Base-by-base conservation (phyloP, 306 rosid species). In the Hippophae rhamnoides region DNA sequence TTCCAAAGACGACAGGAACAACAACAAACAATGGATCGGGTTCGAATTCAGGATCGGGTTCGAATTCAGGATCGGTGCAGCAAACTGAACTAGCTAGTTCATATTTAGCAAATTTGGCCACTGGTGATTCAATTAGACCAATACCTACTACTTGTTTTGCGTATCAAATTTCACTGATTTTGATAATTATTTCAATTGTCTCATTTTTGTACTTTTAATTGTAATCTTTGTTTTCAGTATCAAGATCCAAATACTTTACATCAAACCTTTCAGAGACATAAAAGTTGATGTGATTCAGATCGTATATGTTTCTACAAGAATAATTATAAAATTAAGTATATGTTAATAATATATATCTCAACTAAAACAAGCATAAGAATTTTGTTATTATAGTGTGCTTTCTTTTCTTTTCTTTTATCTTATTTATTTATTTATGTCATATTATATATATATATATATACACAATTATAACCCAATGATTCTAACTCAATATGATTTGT, bases 91-190 rank as follows among this genome's bases (percentile, higher is more conserved):
- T 80, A 13, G 81, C 84, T 26, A 48, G 74, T 60, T 65, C 89
- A 50, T 80, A 86, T 81, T 68, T 84, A 2, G 95, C 95, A 1
- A 60, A 82, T 53, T 65, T 87, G 87, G 95, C 95, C 13, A 75
- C 82, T 0, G 93, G 79, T 27, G 79, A 47, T 40, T 65, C 87
- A 3, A 43, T 61, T 0, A 74, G 62, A 57, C 54, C 56, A 8
- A 25, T 10, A 8, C 56, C 60, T 55, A 61, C 23, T 18, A 18
- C 23, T 18, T 18, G 23, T 18, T 18, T 18, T 18, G 23, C 27
- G 38, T 52, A 31, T 31, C 38, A 52, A 10, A 31, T 53, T 66
- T 62, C 73, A 49, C 57, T 84, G 55, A 58, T 64, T 69, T 64
- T 73, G 69, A 71, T 27, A 13, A 43, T 69, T 45, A 50, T 63